Percentiles rank a stretch among this genome's conserved stretches.
Evolutionary conservation across 129 eudicot genomes (phyloP).

Genomic region (Tagetes erecta): DNA sequence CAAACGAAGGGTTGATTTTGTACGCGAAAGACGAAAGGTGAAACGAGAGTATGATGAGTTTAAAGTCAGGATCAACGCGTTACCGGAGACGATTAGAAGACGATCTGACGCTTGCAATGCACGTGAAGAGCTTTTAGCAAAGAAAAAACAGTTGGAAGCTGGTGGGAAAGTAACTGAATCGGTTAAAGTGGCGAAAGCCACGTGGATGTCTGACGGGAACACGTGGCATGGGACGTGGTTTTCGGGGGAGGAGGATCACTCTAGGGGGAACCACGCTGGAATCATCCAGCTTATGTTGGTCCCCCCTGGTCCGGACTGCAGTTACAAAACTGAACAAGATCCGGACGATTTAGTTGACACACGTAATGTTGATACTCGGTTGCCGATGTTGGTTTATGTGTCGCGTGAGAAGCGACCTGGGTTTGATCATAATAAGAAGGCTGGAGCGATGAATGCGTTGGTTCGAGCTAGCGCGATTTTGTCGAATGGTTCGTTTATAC

Average conservation of each 20-base stretch:
- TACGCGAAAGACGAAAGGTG: conserved; percentile 60
- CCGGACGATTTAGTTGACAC: conserved; percentile 34
- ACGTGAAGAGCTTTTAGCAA: conserved; percentile 58
- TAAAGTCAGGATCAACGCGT: conserved; percentile 63
- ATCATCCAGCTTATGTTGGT: conserved; percentile 66
- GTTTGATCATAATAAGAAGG: conserved; percentile 17
- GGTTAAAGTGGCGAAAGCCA: conserved; percentile 46
- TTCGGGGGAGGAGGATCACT: conserved; percentile 46
- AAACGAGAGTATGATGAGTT: conserved; percentile 76
- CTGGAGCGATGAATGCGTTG: conserved; percentile 16
- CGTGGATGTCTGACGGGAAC: conserved; percentile 74
- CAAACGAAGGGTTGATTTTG: conserved; percentile 60
- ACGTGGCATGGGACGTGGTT: conserved; percentile 75
- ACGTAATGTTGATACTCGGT: background rate
- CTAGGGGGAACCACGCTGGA: conserved; percentile 63
- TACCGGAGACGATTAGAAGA: conserved; percentile 63
- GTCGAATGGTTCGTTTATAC: conserved; percentile 18
- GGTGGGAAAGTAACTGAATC: conserved; percentile 38
- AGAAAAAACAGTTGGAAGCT: conserved; percentile 47
- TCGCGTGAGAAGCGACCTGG: conserved; percentile 20
- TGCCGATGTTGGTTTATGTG: conserved; percentile 9
- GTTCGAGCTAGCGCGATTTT: conserved; percentile 21
- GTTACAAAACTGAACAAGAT: conserved; percentile 32
- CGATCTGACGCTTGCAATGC: conserved; percentile 77
- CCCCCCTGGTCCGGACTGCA: conserved; percentile 55